Evolutionary conservation across 352 stramenopile species (phyloP), one percentile per base, ranked within the genome.

Genomic region (Pythium brassicae): DNA sequence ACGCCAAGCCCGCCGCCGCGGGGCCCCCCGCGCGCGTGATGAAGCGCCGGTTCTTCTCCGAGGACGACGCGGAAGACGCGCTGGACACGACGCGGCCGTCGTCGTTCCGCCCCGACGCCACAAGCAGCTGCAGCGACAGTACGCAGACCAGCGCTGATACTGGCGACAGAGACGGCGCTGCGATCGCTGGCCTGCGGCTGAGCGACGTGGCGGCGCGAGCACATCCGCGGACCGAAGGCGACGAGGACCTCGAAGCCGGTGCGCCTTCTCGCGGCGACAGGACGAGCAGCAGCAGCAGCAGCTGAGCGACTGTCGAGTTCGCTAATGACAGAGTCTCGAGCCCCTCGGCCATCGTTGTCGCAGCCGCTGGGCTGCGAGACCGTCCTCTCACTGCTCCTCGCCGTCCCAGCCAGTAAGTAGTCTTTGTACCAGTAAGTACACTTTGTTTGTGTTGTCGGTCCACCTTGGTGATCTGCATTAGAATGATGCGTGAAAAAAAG

Each of bases 1-100:
- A n/a, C n/a, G n/a, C 29, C 29, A 35, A 35, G 29, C 29, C 29
- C 29, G 29, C 10, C 15, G 50, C 23, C 10, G 40, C 27, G 15
- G 25, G n/a, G 3, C 37, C 37, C 3, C 22, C 23, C 7, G 32
- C 49, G 2, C 44, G 46, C 14, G 45, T 37, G 14, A 44, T 32
- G 10, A 60, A 60, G 45, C 54, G 54, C 26, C 54, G 48, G 22
- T 60, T 60, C 47, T 60, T 60, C 35, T 46, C 54, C 14, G 54
- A 54, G 19, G 49, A 53, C 15, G 54, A 53, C 15, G 44, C 46
- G 11, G 53, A 44, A 27, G 45, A 54, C 29, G 29, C 29, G 11
- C 8, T 20, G 1, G 34, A 55, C n/a, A 39, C 32, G 19, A 50
- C 37, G n/a, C 11, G 25, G 19, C 9, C 51, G 34, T 34, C 40